These are phyloP conservation scores for Rhynchospora breviuscula DNA, from an alignment of 176 grass and related monocot species.

Conservation along the genomic window DNA sequence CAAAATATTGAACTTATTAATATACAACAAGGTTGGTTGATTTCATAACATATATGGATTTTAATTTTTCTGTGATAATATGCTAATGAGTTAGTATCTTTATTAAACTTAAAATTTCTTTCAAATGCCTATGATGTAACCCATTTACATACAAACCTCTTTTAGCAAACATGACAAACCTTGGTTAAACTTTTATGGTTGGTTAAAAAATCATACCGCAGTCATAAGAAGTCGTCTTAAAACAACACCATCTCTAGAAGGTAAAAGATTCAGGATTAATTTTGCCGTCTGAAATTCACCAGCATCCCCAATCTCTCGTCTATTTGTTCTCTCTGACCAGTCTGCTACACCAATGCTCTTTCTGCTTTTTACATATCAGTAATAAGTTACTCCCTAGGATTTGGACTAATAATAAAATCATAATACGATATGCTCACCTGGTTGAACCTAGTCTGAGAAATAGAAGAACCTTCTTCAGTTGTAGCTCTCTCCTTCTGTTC, in stretches of 20 bases:
- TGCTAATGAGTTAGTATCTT: neutral
- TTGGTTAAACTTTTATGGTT: constrained; percentile 1
- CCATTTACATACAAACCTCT: neutral
- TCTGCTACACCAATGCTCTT: constrained; percentile 1
- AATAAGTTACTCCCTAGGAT: neutral
- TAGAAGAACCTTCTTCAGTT: constrained; percentile 32
- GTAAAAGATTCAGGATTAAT: constrained; percentile 31
- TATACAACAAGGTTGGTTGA: neutral
- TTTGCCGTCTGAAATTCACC: constrained; percentile 28
- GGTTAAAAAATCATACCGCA: constrained; percentile 18
- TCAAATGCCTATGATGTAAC: neutral
- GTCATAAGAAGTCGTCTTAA: constrained; percentile 37
- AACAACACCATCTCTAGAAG: constrained; percentile 34
- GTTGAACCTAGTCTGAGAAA: constrained; percentile 30
- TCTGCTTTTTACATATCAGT: constrained; percentile 16
- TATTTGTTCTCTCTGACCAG: neutral
- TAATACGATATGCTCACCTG: constrained; percentile 9
- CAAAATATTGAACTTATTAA: neutral
- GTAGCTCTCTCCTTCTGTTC: constrained; percentile 36
- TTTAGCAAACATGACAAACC: neutral
- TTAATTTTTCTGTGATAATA: neutral
- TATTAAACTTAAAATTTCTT: neutral
- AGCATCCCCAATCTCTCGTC: neutral
- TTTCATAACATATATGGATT: constrained; percentile 6
- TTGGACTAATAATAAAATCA: constrained; percentile 5